Evolutionary conservation across 805 yeast genomes (phyloP).

Genomic region (Pichia scutulata): DNA sequence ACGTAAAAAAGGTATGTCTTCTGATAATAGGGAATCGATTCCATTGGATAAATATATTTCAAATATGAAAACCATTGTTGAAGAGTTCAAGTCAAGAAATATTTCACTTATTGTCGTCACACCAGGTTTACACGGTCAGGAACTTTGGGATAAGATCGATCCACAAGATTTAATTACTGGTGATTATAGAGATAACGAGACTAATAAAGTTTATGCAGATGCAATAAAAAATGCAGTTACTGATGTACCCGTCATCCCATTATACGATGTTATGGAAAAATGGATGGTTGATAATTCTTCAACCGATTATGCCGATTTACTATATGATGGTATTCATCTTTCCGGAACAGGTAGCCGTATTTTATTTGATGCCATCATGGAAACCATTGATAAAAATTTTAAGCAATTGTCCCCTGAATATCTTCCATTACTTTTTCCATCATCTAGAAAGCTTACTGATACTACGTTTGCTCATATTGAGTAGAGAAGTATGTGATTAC

Average conservation of each 20-base stretch:
- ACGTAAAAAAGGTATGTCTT: slow-evolving; percentile 25
- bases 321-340: slow-evolving; percentile 42
- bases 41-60: slow-evolving; percentile 39
- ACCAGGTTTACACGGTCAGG: slow-evolving; percentile 50
- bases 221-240: slow-evolving; percentile 40
- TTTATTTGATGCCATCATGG: slow-evolving; percentile 28
- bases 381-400: slow-evolving; percentile 25
- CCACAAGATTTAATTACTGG: slow-evolving; percentile 33
- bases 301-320: slow-evolving; percentile 14
- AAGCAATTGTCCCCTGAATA: slow-evolving; percentile 25
- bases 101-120: slow-evolving; percentile 54
- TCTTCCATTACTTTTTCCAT: slow-evolving; percentile 17
- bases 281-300: slow-evolving; percentile 2
- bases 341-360: slow-evolving; percentile 32
- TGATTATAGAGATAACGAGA: slow-evolving; percentile 38
- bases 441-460: slow-evolving; percentile 12
- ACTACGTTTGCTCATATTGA: slow-evolving; percentile 2
- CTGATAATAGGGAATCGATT: slow-evolving; percentile 36
- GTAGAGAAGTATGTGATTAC: too few species aligned
- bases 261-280: slow-evolving; percentile 8
- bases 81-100: slow-evolving; percentile 31
- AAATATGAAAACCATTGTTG: slow-evolving; percentile 41
- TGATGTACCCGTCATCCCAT: slow-evolving; percentile 33
- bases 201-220: slow-evolving; percentile 42
- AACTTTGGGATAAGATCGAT: slow-evolving; percentile 30